phyloP scores from a whole-genome alignment of 2,329 filamentous ascomycete species.

The Xylaria sp. region DNA sequence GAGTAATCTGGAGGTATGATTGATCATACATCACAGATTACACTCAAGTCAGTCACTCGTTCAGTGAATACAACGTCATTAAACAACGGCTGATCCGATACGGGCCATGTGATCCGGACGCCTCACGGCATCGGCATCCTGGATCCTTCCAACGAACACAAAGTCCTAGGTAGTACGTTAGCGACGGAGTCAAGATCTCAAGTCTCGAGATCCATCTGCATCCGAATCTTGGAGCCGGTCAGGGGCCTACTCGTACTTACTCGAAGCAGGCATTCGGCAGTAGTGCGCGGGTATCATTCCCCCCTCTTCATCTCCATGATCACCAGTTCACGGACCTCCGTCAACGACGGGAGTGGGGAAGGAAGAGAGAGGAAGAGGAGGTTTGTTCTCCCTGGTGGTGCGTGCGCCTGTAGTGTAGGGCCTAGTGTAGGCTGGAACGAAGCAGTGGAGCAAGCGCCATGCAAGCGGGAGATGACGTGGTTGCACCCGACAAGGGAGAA shows the following conservation, averaged over 20 bases:
- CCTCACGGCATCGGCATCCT: neutral
- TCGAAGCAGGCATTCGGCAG: neutral
- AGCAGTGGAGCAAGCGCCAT: slow-evolving; percentile 16
- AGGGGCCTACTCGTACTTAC: neutral
- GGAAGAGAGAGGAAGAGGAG: neutral
- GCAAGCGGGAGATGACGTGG: slow-evolving; percentile 28
- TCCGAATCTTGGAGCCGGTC: neutral
- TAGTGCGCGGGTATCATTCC: slow-evolving; percentile 20
- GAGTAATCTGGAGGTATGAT: neutral
- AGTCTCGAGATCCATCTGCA: neutral
- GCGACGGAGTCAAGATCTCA: too few species aligned
- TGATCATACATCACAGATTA: neutral
- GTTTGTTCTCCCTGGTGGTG: slow-evolving; percentile 6
- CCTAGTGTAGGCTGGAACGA: slow-evolving; percentile 17
- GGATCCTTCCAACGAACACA: neutral
- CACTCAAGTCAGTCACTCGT: neutral
- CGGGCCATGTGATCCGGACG: slow-evolving; percentile 1
- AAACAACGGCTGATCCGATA: slow-evolving; percentile 4
- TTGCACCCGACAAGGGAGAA: slow-evolving; percentile 25
- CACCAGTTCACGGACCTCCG: slow-evolving; percentile 2
- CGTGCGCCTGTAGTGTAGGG: slow-evolving; percentile 11
- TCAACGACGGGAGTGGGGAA: slow-evolving; percentile 2
- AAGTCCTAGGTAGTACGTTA: too few species aligned
- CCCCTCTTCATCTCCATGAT: slow-evolving; percentile 14
- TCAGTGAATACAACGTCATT: neutral